Evolutionary conservation across 805 yeast species (phyloP), one percentile per base, ranked within the genome.

Genomic region (Kuraishia ogatae): DNA sequence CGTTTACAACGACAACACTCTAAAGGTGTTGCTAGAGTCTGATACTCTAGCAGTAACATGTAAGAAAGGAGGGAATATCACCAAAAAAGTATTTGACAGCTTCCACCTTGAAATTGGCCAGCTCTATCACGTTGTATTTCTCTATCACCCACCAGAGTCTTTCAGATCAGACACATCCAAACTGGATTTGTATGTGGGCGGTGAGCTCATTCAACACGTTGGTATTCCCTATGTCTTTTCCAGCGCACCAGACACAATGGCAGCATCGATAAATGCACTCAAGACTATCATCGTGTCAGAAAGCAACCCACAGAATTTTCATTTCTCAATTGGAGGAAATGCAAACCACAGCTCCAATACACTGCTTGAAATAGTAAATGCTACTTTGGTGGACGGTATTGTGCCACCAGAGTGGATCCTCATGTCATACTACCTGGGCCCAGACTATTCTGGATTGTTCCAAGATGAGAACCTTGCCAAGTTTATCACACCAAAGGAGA

Each of bases 171-270:
- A 60, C 65, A 68, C 55, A 60, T 64, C 62, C 57, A 68, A 72
- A 56, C 65, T 80, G 28, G 78, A 74, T 57, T 62, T 81, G 6
- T 79, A 63, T 60, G 64, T 82, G 15, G 76, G 82, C 59, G 84
- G 84, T 0, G 78, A 79, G 46, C 76, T 75, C 54, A 68, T 70
- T 2, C 70, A 72, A 57, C 58, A 71, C 0, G 53, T 64, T 10
- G 52, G 54, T 3, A 54, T 65, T 0, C 53, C 56, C 1, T 53
- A 53, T 35, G 58, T 59, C n/a, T 60, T 60, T 39, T 35, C 43
- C 43, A 35, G 17, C 43, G 7, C 17, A 35, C 4, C 43, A 35
- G 43, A 35, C 43, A 8, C 43, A 10, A 35, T 35, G 43, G 13
- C 43, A 4, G 6, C 43, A 35, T 35, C 43, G 17, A 13, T 35